Evolutionary conservation across 1,284 basidiomycete genomes (phyloP).

Genomic region (Cryptococcus sp.): DNA sequence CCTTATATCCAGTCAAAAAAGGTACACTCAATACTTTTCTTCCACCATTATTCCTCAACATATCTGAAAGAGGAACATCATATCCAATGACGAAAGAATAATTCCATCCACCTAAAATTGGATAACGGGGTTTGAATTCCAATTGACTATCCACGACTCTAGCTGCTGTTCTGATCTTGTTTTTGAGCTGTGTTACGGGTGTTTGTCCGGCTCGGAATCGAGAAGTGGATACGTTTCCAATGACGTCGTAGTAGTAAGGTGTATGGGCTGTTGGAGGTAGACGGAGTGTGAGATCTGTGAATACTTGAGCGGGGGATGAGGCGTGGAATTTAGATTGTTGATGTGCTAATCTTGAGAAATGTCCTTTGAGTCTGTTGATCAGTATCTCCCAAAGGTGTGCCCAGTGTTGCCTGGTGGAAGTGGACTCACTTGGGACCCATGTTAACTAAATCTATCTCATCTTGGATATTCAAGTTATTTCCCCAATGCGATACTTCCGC

Average conservation of each 20-base stretch:
- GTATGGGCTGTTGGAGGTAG: conserved; percentile 76
- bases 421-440: conserved; percentile 75
- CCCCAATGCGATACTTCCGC: conserved; percentile 98
- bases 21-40: conserved; percentile 70
- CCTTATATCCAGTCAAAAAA: conserved; percentile 75
- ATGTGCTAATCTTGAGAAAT: conserved; percentile 88
- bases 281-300: conserved; percentile 61
- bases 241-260: conserved; percentile 81
- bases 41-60: conserved; percentile 42
- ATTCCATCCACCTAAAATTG: conserved; percentile 95
- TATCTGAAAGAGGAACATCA: conserved; percentile 74
- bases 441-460: conserved; percentile 78
- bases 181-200: conserved; percentile 10
- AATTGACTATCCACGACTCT: conserved; percentile 54
- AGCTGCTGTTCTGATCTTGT: conserved; percentile 52
- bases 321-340: conserved; percentile 69
- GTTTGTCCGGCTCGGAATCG: conserved; percentile 59
- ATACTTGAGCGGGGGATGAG: conserved; percentile 61
- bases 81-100: conserved; percentile 92
- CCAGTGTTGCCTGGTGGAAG: conserved; percentile 43
- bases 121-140: conserved; percentile 85
- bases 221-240: conserved; percentile 97
- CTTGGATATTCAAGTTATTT: conserved; percentile 86
- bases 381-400: not conserved
- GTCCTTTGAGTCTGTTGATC: conserved; percentile 75